Evolutionary conservation across 768 basidiomycete genomes (phyloP), one percentile per base, ranked within the genome.

Genomic region (Lanmaoa pseudosensibilis): DNA sequence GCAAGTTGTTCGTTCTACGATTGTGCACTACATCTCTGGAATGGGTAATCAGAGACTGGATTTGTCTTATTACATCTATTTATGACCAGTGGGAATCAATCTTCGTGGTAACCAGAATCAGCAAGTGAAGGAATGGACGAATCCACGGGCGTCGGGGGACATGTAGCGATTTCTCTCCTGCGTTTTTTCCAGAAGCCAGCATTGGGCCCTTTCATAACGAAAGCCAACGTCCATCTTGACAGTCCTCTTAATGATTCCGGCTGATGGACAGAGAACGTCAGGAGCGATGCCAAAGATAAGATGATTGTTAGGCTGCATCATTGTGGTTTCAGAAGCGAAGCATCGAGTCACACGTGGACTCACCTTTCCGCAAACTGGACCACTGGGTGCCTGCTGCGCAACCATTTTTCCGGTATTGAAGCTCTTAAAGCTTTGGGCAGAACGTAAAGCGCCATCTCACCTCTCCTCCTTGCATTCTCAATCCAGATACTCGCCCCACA

Each of bases 1-100:
- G 94, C 86, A 9, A 95, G 87, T 60, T 95, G 94, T 68, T 97
- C 94, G 18, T 99, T 99, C 74, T 99, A 98, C 66, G 97, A 99
- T 66, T 92, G 94, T 68, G 72, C 77, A 37, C 69, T 98, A 72
- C 83, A 86, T 68, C 64, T 94, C 18, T 99, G 96, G 95, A 74
- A 71, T 44, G 88, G 79, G 33, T 94, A 69, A 81, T 46, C 13
- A 46, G 43, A 48, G 12, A 38, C 2, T 23, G n/a, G 9, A 39
- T 32, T 11, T 39, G 33, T 32, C 27, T n/a, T 21, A 33, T 46
- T 25, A 13, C 25, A 39, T 40, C 51, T 32, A 36, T 38, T 34
- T 27, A 10, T 34, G 13, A 19, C 6, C 3, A 30, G 43, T 9
- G n/a, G 21, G 33, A 37, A 56, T 61, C 52, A 63, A 47, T 47